Conservation (phyloP, 2,329 filamentous ascomycete genomes). For the Sphaerostilbella broomeana region DNA sequence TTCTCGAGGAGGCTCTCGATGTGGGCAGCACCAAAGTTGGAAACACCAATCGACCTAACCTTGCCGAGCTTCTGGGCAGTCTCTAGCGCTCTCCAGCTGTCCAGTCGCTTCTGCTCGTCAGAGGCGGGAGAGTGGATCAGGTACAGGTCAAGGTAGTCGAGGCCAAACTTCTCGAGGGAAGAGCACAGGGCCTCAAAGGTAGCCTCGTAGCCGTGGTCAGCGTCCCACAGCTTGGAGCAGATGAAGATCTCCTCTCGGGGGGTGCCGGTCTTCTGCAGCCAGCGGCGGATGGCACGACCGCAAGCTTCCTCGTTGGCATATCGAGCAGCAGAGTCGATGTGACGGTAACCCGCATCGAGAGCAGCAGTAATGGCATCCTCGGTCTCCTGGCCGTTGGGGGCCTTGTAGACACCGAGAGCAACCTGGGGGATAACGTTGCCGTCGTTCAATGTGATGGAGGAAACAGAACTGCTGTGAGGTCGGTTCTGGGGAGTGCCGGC, state of each 20-base stretch:
- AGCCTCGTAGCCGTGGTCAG: constrained; percentile 36
- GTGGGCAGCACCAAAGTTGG: constrained; percentile 71
- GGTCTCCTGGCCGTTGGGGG: constrained; percentile 48
- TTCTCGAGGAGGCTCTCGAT: constrained; percentile 47
- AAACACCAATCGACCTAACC: constrained; percentile 65
- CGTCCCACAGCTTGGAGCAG: constrained; percentile 60
- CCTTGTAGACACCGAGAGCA: constrained; percentile 43
- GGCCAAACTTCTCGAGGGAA: constrained; percentile 56
- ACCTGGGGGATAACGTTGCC: constrained; percentile 58
- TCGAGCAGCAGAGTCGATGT: constrained; percentile 49
- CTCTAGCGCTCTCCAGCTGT: constrained; percentile 67
- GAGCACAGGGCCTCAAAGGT: constrained; percentile 57
- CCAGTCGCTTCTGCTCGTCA: constrained; percentile 58
- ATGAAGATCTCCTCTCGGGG: constrained; percentile 63
- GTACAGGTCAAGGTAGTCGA: constrained; percentile 70
- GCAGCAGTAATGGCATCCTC: constrained; percentile 53
- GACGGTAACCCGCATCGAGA: constrained; percentile 49
- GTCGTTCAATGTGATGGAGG: constrained; percentile 60
- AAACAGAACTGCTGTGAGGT: constrained; percentile 22
- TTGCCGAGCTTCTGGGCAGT: constrained; percentile 59
- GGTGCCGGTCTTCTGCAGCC: constrained; percentile 54
- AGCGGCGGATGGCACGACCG: constrained; percentile 64
- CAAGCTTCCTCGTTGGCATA: constrained; percentile 64
- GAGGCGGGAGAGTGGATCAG: constrained; percentile 60
- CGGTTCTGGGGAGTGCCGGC: constrained; percentile 18